phyloP scores from a whole-genome alignment of 1,139 yeast species.

The Hyphopichia wangnamkhiaoensis region DNA sequence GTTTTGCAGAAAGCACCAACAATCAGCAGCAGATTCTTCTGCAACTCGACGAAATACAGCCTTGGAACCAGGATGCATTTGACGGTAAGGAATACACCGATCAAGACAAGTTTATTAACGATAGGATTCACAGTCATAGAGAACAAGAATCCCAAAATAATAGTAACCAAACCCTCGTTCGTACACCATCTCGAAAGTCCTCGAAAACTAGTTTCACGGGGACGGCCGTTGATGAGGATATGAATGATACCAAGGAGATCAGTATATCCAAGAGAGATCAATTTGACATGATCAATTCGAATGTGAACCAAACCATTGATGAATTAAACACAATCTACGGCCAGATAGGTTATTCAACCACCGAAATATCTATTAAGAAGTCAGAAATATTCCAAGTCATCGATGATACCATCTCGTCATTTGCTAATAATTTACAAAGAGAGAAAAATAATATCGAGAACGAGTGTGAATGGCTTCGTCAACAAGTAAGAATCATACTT shows the following conservation, averaged over 20 bases:
- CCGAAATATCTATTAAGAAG: constrained; percentile 37
- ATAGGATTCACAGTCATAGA: not conserved
- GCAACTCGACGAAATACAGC: constrained; percentile 1
- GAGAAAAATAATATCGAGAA: constrained; percentile 41
- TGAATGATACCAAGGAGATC: not conserved
- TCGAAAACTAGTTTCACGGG: not conserved
- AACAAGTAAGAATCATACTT: constrained; percentile 41
- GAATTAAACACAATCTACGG: constrained; percentile 35
- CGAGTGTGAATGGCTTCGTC: constrained; percentile 51
- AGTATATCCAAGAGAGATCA: constrained; percentile 13
- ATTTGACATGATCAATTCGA: constrained; percentile 26
- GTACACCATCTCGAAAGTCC: constrained; percentile 2
- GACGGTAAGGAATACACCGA: not conserved
- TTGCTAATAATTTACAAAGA: constrained; percentile 32
- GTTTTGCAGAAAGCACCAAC: constrained; percentile 12
- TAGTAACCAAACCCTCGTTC: constrained; percentile 1
- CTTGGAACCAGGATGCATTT: constrained; percentile 2
- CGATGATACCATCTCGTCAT: constrained; percentile 40
- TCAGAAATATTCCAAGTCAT: constrained; percentile 41
- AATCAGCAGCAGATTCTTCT: constrained; percentile 6
- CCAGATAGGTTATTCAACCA: constrained; percentile 39
- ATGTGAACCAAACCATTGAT: constrained; percentile 35
- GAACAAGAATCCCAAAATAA: not conserved
- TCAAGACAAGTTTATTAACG: not conserved
- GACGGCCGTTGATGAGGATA: not conserved